Evolutionary conservation across 768 basidiomycete species (phyloP).

Genomic region (Paxillus rubicundulus): DNA sequence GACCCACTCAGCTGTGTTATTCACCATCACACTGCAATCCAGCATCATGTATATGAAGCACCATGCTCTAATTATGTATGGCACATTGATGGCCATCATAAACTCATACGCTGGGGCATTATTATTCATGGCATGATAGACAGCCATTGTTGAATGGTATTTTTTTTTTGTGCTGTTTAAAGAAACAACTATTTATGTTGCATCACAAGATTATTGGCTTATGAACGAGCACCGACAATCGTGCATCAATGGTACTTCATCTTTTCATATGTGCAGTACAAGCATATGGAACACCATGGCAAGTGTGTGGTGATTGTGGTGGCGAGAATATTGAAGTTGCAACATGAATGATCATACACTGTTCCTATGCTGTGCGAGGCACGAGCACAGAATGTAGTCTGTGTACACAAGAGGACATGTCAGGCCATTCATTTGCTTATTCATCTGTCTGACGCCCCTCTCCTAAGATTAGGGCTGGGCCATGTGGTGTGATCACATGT

Average conservation of each 20-base stretch:
- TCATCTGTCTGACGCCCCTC: too few species aligned
- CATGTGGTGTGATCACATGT: too few species aligned
- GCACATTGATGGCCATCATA: slow-evolving; percentile 27
- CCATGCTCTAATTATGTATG: slow-evolving; percentile 18
- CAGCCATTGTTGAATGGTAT: slow-evolving; percentile 28
- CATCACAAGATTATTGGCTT: slow-evolving; percentile 17
- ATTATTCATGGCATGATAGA: slow-evolving; percentile 29
- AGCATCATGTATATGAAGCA: slow-evolving; percentile 1
- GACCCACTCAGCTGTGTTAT: slow-evolving; percentile 3
- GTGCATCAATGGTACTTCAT: slow-evolving; percentile 20
- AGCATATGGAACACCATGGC: slow-evolving; percentile 19
- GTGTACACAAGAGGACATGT: too few species aligned
- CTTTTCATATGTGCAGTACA: slow-evolving; percentile 18
- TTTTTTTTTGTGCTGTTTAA: background rate
- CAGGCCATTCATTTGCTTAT: too few species aligned
- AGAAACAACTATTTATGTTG: background rate
- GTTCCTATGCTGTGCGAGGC: too few species aligned
- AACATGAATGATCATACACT: too few species aligned
- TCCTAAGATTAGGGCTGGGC: too few species aligned
- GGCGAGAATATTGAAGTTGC: too few species aligned
- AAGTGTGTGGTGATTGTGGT: slow-evolving; percentile 22
- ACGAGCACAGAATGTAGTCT: too few species aligned
- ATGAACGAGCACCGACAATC: slow-evolving; percentile 26
- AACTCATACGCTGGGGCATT: slow-evolving; percentile 24
- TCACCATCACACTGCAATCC: background rate